Percentiles rank a stretch among this genome's conserved stretches.
These are phyloP conservation scores for Neopestalotiopsis sp. DNA, from an alignment of 2,329 filamentous ascomycete genomes.

Conservation along the genomic window DNA sequence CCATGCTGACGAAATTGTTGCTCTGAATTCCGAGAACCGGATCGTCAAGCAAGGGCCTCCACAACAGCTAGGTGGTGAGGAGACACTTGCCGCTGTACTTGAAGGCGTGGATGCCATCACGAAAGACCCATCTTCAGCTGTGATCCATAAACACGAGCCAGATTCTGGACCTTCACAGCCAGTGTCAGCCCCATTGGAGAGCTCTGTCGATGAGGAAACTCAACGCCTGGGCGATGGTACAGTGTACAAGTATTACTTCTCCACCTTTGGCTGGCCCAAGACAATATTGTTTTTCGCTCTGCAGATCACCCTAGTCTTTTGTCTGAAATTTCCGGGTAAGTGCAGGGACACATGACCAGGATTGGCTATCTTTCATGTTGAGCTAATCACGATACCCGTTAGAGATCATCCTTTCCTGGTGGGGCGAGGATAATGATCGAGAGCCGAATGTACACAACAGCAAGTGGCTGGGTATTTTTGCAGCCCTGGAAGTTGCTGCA, in stretches of 20 bases:
- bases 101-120: neutral
- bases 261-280: slow-evolving; percentile 15
- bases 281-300: slow-evolving; percentile 18
- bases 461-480: slow-evolving; percentile 17
- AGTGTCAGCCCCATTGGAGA: neutral
- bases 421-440: slow-evolving; percentile 17
- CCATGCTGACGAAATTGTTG: slow-evolving; percentile 40
- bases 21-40: slow-evolving; percentile 28
- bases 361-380: neutral
- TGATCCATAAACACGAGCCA: neutral
- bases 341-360: neutral
- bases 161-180: neutral
- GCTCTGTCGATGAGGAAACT: slow-evolving; percentile 13
- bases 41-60: slow-evolving; percentile 34
- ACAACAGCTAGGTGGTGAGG: neutral
- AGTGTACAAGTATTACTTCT: slow-evolving; percentile 21
- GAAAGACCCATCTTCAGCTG: neutral
- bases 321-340: slow-evolving; percentile 18
- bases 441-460: slow-evolving; percentile 14
- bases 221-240: slow-evolving; percentile 18
- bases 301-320: slow-evolving; percentile 14
- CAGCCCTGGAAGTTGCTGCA: slow-evolving; percentile 14
- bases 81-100: neutral
- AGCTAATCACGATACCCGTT: neutral
- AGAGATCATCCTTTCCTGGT: slow-evolving; percentile 20